Conservation (phyloP, 306 rosid species). For the Pterocarpus santalinus region DNA sequence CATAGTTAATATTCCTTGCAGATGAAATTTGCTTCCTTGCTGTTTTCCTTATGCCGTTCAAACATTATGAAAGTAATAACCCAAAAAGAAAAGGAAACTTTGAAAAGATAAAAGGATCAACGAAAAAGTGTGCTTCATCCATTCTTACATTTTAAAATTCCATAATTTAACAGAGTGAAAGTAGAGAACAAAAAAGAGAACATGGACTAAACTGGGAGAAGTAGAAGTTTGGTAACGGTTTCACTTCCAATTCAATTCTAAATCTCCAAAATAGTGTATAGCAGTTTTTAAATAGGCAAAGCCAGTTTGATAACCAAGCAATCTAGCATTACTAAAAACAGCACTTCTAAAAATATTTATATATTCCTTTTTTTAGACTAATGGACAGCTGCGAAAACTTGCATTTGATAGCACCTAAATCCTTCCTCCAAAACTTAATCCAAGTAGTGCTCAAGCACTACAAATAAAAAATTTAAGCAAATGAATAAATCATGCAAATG, state of each 20-base stretch:
- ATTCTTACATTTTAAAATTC: too few relatives aligned
- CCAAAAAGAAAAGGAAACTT: background rate
- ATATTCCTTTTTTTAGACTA: too few relatives aligned
- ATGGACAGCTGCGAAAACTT: too few relatives aligned
- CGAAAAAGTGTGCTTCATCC: background rate
- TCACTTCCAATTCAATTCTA: background rate
- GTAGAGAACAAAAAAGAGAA: background rate
- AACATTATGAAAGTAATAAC: background rate
- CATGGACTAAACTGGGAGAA: background rate
- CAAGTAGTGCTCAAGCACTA: background rate
- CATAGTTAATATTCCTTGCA: background rate
- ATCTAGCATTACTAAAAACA: too few relatives aligned
- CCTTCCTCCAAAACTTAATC: too few relatives aligned
- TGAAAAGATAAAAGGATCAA: background rate
- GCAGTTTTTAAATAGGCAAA: background rate
- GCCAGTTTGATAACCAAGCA: too few relatives aligned
- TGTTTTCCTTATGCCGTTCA: background rate
- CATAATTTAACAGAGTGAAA: too few relatives aligned
- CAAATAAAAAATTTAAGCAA: background rate
- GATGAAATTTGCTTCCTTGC: background rate
- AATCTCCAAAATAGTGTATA: background rate
- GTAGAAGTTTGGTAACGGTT: background rate
- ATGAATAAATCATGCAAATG: background rate
- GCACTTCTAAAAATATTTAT: too few relatives aligned
- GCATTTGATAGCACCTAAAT: too few relatives aligned